A percentile compares a stretch with the other conserved stretches of the same genome.
These are phyloP conservation scores for Chaetoceros muelleri DNA, from an alignment of 108 stramenopile species.

Conservation along the genomic window DNA sequence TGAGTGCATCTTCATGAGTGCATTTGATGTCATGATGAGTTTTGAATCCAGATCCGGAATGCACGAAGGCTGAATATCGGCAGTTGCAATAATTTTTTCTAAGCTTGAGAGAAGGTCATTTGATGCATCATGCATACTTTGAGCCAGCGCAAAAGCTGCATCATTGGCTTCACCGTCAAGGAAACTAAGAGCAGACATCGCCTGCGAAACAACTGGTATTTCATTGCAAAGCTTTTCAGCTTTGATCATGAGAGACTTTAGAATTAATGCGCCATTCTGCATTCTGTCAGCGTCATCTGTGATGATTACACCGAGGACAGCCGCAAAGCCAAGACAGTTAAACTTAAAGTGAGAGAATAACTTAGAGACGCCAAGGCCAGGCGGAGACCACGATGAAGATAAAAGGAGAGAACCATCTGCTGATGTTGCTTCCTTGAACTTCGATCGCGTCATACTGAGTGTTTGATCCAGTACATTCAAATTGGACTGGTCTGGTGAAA, in stretches of 20 bases:
- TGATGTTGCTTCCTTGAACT: constrained; percentile 47
- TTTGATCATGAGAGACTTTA: constrained; percentile 12
- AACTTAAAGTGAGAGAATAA: constrained; percentile 51
- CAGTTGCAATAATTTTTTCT: too few relatives aligned
- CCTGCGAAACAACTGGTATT: constrained; percentile 22
- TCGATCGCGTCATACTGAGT: constrained; percentile 36
- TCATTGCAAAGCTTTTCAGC: constrained; percentile 15
- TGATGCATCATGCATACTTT: too few relatives aligned
- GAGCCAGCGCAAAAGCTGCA: too few relatives aligned
- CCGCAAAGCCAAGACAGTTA: constrained; percentile 57
- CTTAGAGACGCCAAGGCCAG: constrained; percentile 49
- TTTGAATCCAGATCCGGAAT: too few relatives aligned
- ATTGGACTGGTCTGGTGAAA: constrained; percentile 66
- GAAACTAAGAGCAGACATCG: constrained; percentile 12
- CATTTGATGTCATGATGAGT: too few relatives aligned
- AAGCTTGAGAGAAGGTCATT: too few relatives aligned
- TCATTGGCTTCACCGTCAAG: constrained; percentile 17
- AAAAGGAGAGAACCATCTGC: constrained; percentile 42
- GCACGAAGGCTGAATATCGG: too few relatives aligned
- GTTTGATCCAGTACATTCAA: constrained; percentile 56
- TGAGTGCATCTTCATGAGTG: too few relatives aligned
- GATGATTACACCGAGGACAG: constrained; percentile 27
- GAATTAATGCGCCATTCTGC: neutral
- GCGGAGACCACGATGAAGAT: constrained; percentile 71
- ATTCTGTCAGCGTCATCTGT: constrained; percentile 20